Percentiles rank a stretch among this genome's conserved stretches.
Conservation (phyloP, 2,329 filamentous ascomycete genomes). For the Hyphodiscus sp. region DNA sequence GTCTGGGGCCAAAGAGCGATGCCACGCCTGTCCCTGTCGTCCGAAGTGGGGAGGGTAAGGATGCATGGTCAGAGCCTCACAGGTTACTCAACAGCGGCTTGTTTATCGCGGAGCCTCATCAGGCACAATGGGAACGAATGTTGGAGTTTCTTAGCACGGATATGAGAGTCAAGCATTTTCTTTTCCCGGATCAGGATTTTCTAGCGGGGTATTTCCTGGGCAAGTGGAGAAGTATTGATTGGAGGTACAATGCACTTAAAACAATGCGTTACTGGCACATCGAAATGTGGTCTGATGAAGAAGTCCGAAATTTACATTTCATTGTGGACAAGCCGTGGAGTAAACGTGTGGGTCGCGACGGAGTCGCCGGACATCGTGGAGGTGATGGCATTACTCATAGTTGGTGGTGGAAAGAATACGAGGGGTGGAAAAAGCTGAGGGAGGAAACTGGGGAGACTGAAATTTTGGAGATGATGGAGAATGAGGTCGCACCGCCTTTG, state of each 20-base stretch:
- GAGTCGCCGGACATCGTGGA: slow-evolving; percentile 34
- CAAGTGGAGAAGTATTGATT: no score
- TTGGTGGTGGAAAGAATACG: slow-evolving; percentile 48
- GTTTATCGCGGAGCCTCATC: slow-evolving; percentile 44
- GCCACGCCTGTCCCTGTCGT: no score
- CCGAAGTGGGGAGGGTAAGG: no score
- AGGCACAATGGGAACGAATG: slow-evolving; percentile 31
- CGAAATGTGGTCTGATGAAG: slow-evolving; percentile 47
- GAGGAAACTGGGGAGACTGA: background rate
- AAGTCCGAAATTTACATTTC: slow-evolving; percentile 52
- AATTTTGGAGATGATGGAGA: no score
- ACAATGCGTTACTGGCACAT: slow-evolving; percentile 36
- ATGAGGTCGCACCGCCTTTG: no score
- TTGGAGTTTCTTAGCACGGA: slow-evolving; percentile 31
- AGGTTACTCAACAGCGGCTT: slow-evolving; percentile 44
- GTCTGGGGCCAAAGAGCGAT: no score
- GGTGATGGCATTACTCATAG: slow-evolving; percentile 44
- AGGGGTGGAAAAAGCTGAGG: slow-evolving; percentile 32
- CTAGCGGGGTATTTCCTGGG: no score
- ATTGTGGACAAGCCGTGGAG: slow-evolving; percentile 57
- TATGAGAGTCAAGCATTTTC: no score
- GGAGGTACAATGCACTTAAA: no score
- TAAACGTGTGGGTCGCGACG: slow-evolving; percentile 35
- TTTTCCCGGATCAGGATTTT: no score
- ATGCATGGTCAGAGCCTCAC: slow-evolving; percentile 24